Evolutionary conservation across 2,329 filamentous ascomycete genomes (phyloP).

Genomic region (Claviceps maximensis): DNA sequence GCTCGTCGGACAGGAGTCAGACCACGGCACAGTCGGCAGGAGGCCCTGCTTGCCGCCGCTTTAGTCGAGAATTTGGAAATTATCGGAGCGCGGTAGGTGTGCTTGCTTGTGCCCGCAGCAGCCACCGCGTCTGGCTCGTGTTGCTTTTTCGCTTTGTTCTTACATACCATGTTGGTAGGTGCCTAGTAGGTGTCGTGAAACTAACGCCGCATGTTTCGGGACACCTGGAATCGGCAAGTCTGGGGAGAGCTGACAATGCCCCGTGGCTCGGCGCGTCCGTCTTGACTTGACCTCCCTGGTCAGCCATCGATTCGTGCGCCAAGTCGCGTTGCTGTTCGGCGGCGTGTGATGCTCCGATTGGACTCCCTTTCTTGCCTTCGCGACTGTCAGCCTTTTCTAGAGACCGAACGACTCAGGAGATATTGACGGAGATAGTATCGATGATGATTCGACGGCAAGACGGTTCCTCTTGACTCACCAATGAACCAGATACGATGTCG

Average conservation of each 20-base stretch:
- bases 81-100: no score
- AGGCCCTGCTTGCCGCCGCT: no score
- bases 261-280: neutral
- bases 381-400: neutral
- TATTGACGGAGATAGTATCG: neutral
- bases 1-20: no score
- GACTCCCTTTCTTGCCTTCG: neutral
- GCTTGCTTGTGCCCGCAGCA: no score
- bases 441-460: no score
- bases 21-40: no score
- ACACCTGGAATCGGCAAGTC: conserved; percentile 7
- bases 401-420: neutral
- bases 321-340: neutral
- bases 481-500: no score
- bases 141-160: neutral
- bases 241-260: neutral
- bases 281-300: neutral
- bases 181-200: neutral
- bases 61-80: no score
- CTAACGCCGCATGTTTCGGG: neutral
- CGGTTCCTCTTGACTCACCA: no score
- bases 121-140: neutral
- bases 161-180: no score
- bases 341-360: neutral
- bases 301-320: neutral